These are phyloP conservation scores for Dictyostelium brefeldianum DNA, from an alignment of 78 protist genomes.

Conservation along the genomic window DNA sequence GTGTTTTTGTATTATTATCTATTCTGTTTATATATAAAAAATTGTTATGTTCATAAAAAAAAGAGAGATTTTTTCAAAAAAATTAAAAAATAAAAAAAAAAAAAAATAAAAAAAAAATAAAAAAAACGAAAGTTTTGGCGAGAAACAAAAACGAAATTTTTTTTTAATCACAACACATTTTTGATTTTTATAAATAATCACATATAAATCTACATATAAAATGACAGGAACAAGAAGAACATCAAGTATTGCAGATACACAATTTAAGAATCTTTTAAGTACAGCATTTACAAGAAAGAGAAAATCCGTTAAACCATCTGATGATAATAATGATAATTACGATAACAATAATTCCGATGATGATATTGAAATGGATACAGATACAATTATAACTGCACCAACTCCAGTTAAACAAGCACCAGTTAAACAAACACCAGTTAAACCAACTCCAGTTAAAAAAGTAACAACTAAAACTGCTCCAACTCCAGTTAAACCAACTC, in stretches of 20 bases:
- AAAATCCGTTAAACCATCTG: slow-evolving; percentile 1
- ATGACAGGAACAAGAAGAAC: slow-evolving; percentile 18
- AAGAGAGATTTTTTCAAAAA: no score
- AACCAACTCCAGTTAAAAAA: slow-evolving; percentile 11
- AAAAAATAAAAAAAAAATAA: no score
- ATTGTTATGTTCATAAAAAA: no score
- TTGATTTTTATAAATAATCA: no score
- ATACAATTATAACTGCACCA: background rate
- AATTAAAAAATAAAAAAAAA: no score
- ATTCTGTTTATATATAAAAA: no score
- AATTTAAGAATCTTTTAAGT: background rate
- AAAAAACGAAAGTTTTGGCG: no score
- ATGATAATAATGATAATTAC: background rate
- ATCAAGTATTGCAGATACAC: background rate
- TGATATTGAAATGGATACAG: slow-evolving; percentile 1
- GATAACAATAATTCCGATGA: background rate
- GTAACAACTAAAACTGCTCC: background rate
- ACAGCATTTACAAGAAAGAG: background rate
- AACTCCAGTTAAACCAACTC: no score
- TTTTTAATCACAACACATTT: no score
- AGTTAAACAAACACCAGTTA: background rate
- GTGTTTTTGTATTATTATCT: no score
- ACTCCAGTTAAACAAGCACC: background rate
- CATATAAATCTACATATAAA: no score
- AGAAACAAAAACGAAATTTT: no score